A percentile compares a stretch with the other conserved stretches of the same genome.
Conservation (phyloP, 1,284 basidiomycete species). For the Pterula multifida region DNA sequence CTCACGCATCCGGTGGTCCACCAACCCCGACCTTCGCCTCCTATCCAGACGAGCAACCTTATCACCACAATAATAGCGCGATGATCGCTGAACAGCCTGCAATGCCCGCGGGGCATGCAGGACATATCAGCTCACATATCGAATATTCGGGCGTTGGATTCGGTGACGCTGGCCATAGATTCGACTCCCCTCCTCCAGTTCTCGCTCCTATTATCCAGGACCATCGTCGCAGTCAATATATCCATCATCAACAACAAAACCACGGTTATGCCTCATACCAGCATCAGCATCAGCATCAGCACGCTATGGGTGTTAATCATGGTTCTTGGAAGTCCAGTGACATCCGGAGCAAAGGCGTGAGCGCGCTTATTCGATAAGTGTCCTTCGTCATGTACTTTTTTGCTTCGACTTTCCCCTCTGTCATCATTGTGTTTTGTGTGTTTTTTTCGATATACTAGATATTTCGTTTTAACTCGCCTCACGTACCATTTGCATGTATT, state of each 20-base stretch:
- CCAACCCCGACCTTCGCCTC: slow-evolving; percentile 34
- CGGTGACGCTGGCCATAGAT: slow-evolving; percentile 16
- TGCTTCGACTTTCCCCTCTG: not conserved
- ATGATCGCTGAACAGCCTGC: slow-evolving; percentile 16
- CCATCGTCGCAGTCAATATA: slow-evolving; percentile 21
- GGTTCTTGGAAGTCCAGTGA: slow-evolving; percentile 25
- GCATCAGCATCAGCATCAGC: slow-evolving; percentile 14
- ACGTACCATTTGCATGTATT: no score
- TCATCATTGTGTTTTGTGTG: no score
- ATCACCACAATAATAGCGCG: slow-evolving; percentile 17
- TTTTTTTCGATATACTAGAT: no score
- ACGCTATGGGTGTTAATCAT: slow-evolving; percentile 26
- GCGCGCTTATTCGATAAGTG: not conserved
- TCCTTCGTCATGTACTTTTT: not conserved
- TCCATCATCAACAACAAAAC: slow-evolving; percentile 18
- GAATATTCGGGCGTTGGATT: slow-evolving; percentile 14
- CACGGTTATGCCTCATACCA: slow-evolving; percentile 15
- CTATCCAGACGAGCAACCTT: slow-evolving; percentile 30
- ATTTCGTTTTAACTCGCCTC: no score
- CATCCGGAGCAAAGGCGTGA: slow-evolving; percentile 22
- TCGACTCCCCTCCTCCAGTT: slow-evolving; percentile 38
- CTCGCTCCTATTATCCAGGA: slow-evolving; percentile 46
- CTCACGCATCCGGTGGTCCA: slow-evolving; percentile 32
- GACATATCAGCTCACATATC: slow-evolving; percentile 18
- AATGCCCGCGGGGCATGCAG: slow-evolving; percentile 17